Conservation (phyloP, 352 stramenopile genomes). For the Discostella stelligera region DNA sequence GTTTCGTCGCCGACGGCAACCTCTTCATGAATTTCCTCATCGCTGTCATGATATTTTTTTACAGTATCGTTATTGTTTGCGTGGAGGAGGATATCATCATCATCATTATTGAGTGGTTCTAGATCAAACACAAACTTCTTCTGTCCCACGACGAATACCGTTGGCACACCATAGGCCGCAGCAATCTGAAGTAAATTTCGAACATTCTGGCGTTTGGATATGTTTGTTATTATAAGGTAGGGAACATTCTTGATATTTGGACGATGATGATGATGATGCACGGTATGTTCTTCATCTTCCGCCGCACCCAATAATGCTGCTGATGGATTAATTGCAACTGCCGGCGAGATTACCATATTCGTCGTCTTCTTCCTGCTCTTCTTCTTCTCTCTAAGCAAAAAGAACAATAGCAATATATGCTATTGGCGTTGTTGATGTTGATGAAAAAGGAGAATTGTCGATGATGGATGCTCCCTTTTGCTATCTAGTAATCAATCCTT, state of each 20-base stretch:
- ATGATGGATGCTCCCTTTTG: no score
- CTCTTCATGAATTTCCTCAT: slow-evolving; percentile 11
- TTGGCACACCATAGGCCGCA: slow-evolving; percentile 84
- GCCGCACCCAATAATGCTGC: not conserved
- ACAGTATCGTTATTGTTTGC: no score
- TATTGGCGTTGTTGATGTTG: no score
- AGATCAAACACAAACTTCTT: slow-evolving; percentile 73
- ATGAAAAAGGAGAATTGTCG: no score
- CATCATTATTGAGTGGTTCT: slow-evolving; percentile 53
- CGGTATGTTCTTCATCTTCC: not conserved
- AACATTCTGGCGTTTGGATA: slow-evolving; percentile 90
- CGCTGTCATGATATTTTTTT: not conserved
- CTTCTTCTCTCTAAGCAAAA: no score
- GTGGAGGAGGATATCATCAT: no score
- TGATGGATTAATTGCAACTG: not conserved
- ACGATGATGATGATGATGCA: not conserved
- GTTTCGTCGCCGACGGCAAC: not conserved
- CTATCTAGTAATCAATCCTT: no score
- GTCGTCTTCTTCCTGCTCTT: no score
- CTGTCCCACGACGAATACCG: slow-evolving; percentile 89
- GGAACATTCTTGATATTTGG: slow-evolving; percentile 16
- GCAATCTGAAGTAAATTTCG: slow-evolving; percentile 86
- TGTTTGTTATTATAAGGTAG: slow-evolving; percentile 91
- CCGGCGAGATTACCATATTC: no score
- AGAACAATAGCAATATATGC: no score